These are phyloP conservation scores for Trichosporon sp. DNA, from an alignment of 1,284 basidiomycete species.

Conservation along the genomic window DNA sequence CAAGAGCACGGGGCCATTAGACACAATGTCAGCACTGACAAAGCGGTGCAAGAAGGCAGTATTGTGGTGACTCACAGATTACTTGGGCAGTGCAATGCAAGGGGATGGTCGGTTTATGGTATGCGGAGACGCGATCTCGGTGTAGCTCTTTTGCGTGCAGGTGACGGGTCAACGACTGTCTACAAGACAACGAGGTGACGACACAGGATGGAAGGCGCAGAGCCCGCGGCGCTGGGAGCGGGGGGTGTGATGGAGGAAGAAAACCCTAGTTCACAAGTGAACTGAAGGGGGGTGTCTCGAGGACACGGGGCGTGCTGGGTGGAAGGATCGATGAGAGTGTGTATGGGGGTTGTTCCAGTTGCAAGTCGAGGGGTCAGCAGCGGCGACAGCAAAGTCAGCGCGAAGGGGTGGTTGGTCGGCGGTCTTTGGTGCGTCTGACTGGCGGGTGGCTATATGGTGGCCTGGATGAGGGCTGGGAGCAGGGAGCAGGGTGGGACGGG, in stretches of 20 bases:
- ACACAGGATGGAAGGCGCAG: not conserved
- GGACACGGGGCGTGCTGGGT: not conserved
- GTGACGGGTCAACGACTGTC: not conserved
- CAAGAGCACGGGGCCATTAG: not conserved
- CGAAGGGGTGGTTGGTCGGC: not conserved
- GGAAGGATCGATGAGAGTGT: not conserved
- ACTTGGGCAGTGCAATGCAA: not conserved
- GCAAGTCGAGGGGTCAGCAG: conserved; percentile 4
- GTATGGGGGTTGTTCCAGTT: conserved; percentile 16
- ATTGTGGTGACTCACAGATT: not conserved
- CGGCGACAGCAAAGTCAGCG: not conserved
- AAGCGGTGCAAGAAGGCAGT: not conserved
- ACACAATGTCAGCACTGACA: not conserved
- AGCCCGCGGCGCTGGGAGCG: not conserved
- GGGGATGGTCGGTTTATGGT: not conserved
- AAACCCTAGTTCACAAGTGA: conserved; percentile 5
- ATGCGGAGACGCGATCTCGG: not conserved
- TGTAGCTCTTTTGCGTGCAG: not conserved
- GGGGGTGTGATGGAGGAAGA: not conserved
- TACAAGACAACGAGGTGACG: not conserved
- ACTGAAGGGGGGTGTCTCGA: conserved; percentile 3
- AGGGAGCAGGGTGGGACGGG: no score
- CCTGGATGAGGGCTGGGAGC: not conserved
- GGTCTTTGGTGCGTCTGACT: not conserved
- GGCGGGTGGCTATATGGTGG: not conserved